Evolutionary conservation across 2,329 filamentous ascomycete species (phyloP), one percentile per base, ranked within the genome.

Genomic region (Pestalotiopsis sp.): DNA sequence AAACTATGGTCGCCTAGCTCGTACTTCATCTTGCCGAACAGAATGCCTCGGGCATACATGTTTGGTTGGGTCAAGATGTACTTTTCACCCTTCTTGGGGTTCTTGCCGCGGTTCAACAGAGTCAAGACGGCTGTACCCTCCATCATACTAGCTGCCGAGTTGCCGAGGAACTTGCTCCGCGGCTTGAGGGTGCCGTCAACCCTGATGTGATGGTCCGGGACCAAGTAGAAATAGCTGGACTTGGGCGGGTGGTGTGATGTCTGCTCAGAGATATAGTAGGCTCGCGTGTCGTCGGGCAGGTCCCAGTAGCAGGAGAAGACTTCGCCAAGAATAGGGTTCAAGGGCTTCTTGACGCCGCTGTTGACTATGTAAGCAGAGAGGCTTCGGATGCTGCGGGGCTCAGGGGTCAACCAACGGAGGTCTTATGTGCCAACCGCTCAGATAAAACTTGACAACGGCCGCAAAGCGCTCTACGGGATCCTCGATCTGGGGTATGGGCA

Each of bases 21-120:
- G 81, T 98, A 99, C 81, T 98, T 98, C 96, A 99, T 98, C 81
- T 98, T 98, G 62, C 96, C 96, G 76, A 99, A 98, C 9, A 99
- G 85, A 69, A 99, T 98, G 45, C 96, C 95, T 71, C 96, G 90
- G 25, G 95, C 96, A 80, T 99, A 99, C 94, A 99, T 99, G 83
- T 99, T 99, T 20, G 96, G 96, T 77, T 99, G 96, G 4, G 96
- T 98, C 65, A 98, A 82, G 76, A 97, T 93, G 81, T 97, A 98
- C 91, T 91, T 87, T 82, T 99, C 96, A 69, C 92, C 92, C 71
- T 85, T 87, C 62, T 86, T 83, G 38, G 84, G 85, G 72, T 91
- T 83, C 71, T 87, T 84, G 55, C 93, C 93, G 65, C 92, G 87
- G 79, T 98, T 98, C 72, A 95, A 79, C 66, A 99, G 86, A 64